These are phyloP conservation scores for Dactylellina drechsleri DNA, from an alignment of 2,329 filamentous ascomycete species.

Conservation along the genomic window DNA sequence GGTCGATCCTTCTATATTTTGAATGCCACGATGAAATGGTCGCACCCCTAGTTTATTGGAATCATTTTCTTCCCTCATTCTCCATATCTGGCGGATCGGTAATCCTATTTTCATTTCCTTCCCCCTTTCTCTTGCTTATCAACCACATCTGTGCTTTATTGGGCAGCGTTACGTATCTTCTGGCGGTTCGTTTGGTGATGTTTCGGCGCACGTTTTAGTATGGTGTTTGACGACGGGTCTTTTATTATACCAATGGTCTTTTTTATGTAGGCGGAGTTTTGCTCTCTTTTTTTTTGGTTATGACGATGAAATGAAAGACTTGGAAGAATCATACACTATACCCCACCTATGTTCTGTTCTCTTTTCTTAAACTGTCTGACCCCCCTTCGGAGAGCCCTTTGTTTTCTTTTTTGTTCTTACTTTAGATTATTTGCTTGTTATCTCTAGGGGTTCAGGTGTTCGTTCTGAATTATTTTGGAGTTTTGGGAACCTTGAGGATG, in stretches of 20 bases:
- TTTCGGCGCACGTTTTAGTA: slow-evolving; percentile 31
- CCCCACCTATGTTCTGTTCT: slow-evolving; percentile 42
- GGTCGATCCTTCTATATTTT: slow-evolving; percentile 10
- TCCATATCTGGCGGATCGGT: slow-evolving; percentile 9
- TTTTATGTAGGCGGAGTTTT: slow-evolving; percentile 48
- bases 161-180: slow-evolving; percentile 25
- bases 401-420: slow-evolving; percentile 15
- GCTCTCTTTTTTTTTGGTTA: slow-evolving; percentile 14
- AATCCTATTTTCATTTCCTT: neutral
- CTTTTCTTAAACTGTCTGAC: slow-evolving; percentile 16
- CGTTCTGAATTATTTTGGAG: slow-evolving; percentile 35
- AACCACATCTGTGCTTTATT: slow-evolving; percentile 36
- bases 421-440: slow-evolving; percentile 7
- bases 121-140: slow-evolving; percentile 13
- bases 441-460: slow-evolving; percentile 49
- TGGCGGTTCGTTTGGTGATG: slow-evolving; percentile 26
- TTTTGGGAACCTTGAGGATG: slow-evolving; percentile 51
- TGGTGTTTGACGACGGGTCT: slow-evolving; percentile 55
- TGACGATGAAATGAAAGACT: slow-evolving; percentile 50
- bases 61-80: neutral
- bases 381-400: too few relatives aligned
- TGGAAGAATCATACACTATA: slow-evolving; percentile 55
- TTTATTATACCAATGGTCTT: slow-evolving; percentile 44
- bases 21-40: neutral
- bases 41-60: neutral